Conservation (phyloP, 768 basidiomycete genomes). For the Terana coerulea region DNA sequence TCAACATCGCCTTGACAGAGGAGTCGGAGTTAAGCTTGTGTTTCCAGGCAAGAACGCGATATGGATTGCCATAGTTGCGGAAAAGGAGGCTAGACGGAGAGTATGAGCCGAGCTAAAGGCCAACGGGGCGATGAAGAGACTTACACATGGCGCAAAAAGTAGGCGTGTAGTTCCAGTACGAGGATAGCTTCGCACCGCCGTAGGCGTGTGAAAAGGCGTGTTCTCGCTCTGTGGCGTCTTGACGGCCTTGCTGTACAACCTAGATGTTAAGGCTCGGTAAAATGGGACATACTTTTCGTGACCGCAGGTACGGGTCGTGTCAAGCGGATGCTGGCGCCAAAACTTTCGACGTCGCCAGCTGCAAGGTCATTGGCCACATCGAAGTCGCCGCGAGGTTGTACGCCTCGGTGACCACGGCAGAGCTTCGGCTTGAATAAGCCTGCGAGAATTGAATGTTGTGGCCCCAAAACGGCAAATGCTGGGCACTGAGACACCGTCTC, state of each 20-base stretch:
- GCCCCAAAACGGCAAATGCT: constrained; percentile 72
- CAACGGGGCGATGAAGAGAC: too few species aligned
- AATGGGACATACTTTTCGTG: constrained; percentile 90
- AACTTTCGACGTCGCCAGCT: constrained; percentile 95
- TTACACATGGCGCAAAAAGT: constrained; percentile 91
- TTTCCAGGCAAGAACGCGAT: constrained; percentile 86
- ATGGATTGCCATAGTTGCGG: constrained; percentile 89
- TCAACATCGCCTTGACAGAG: constrained; percentile 90
- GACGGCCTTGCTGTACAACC: constrained; percentile 95
- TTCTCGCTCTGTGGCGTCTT: constrained; percentile 94
- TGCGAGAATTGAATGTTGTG: constrained; percentile 29
- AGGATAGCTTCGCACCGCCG: constrained; percentile 92
- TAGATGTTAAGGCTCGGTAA: constrained; percentile 97
- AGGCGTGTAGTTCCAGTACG: constrained; percentile 87
- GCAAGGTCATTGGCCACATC: constrained; percentile 99
- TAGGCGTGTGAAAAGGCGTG: constrained; percentile 98
- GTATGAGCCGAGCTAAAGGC: too few species aligned
- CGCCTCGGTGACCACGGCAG: constrained; percentile 89
- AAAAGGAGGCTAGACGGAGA: constrained; percentile 57
- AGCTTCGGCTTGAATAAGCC: constrained; percentile 76
- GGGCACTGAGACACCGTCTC: constrained; percentile 89
- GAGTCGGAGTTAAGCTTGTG: constrained; percentile 78
- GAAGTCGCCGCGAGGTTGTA: constrained; percentile 97
- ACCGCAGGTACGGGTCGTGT: constrained; percentile 94
- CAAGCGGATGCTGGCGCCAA: constrained; percentile 95